Evolutionary conservation across 2,329 filamentous ascomycete genomes (phyloP).

Genomic region (Curvularia verruculosa): DNA sequence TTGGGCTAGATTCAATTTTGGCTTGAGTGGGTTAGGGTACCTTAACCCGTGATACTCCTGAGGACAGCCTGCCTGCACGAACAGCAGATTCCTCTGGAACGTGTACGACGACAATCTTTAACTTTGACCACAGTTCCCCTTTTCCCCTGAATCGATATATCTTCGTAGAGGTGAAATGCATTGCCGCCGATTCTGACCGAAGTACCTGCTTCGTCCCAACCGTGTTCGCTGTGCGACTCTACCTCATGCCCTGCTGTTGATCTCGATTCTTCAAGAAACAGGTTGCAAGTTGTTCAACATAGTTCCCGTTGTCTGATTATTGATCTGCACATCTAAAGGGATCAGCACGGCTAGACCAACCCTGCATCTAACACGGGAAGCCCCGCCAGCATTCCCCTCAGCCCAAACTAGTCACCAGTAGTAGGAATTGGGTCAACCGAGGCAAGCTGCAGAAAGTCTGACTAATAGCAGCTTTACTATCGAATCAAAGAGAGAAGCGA

Average conservation of each 20-base stretch:
- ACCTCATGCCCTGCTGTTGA: background rate
- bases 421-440: background rate
- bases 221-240: background rate
- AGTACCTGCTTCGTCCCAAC: background rate
- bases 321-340: background rate
- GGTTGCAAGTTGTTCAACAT: background rate
- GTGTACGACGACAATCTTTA: background rate
- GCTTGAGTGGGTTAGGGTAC: background rate
- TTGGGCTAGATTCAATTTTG: background rate
- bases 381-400: background rate
- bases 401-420: background rate
- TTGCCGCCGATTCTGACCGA: background rate
- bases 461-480: background rate
- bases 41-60: background rate
- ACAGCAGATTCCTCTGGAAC: background rate
- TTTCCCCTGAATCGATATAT: background rate
- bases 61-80: background rate
- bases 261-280: background rate
- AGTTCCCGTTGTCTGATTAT: background rate
- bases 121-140: background rate
- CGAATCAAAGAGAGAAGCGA: background rate
- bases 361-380: background rate
- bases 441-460: background rate
- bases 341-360: background rate
- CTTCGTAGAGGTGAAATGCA: background rate